A percentile compares a stretch with the other conserved stretches of the same genome.
Evolutionary conservation across 2,329 filamentous ascomycete species (phyloP).

Genomic region (Blastomyces percursus): DNA sequence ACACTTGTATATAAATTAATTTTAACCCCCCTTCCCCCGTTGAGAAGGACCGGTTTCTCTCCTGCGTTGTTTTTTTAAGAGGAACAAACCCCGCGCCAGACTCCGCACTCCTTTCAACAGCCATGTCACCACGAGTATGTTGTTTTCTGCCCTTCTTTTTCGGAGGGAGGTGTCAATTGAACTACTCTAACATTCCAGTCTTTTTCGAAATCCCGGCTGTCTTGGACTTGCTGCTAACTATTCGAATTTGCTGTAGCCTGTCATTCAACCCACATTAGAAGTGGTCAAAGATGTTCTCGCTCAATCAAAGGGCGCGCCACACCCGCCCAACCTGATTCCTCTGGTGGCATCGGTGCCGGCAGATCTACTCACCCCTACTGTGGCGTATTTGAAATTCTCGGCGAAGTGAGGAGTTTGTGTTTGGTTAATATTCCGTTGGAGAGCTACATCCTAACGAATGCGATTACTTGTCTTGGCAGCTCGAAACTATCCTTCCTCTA

Average conservation of each 20-base stretch:
- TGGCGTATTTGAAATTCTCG: conserved; percentile 86
- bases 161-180: not conserved
- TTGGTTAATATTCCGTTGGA: not conserved
- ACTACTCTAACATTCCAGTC: not conserved
- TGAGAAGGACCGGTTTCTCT: not conserved
- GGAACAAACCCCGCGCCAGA: not conserved
- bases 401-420: conserved; percentile 49
- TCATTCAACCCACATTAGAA: conserved; percentile 51
- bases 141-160: not conserved
- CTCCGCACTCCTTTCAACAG: not conserved
- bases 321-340: conserved; percentile 67
- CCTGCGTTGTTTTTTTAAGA: not conserved
- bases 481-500: conserved; percentile 86
- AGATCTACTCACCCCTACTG: conserved; percentile 87
- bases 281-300: conserved; percentile 47
- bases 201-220: not conserved
- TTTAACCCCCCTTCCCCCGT: not conserved
- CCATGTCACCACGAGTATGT: conserved; percentile 3
- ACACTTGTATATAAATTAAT: not conserved
- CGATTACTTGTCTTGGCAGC: conserved; percentile 16
- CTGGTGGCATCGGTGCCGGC: conserved; percentile 76
- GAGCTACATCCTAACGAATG: not conserved
- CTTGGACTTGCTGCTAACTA: not conserved
- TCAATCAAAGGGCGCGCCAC: conserved; percentile 40
- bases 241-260: conserved; percentile 27